Evolutionary conservation across 208 protist genomes (phyloP).

Genomic region (Dictyostelium gargantuum): DNA sequence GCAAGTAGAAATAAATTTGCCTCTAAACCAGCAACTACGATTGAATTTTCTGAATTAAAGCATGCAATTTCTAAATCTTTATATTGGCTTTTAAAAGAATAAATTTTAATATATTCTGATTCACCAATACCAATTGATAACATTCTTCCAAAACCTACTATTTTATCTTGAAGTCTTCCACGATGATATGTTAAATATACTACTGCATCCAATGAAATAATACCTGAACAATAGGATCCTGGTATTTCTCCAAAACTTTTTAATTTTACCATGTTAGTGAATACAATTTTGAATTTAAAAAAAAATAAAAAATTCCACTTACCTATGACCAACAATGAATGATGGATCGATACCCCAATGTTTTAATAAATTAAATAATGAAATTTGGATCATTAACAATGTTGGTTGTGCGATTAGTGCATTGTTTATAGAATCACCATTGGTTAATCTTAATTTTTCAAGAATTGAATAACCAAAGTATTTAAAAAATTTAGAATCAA

Average conservation of each 20-base stretch:
- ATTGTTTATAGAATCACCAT: background rate
- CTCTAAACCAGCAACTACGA: conserved; percentile 15
- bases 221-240: background rate
- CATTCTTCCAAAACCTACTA: background rate
- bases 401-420: background rate
- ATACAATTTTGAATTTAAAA: too few relatives aligned
- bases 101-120: background rate
- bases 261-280: too few relatives aligned
- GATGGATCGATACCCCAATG: background rate
- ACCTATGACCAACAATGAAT: conserved; percentile 15
- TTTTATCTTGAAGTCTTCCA: background rate
- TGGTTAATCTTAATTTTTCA: background rate
- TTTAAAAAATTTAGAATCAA: background rate
- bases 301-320: too few relatives aligned
- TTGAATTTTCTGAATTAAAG: conserved; percentile 4
- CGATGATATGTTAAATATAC: background rate
- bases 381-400: background rate
- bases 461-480: background rate
- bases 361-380: conserved; percentile 12
- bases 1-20: background rate
- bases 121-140: background rate
- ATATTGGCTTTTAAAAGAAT: background rate
- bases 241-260: background rate
- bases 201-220: background rate
- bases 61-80: background rate